These are phyloP conservation scores for Populus hybrid DNA, from an alignment of 441 rosid species.

Conservation along the genomic window DNA sequence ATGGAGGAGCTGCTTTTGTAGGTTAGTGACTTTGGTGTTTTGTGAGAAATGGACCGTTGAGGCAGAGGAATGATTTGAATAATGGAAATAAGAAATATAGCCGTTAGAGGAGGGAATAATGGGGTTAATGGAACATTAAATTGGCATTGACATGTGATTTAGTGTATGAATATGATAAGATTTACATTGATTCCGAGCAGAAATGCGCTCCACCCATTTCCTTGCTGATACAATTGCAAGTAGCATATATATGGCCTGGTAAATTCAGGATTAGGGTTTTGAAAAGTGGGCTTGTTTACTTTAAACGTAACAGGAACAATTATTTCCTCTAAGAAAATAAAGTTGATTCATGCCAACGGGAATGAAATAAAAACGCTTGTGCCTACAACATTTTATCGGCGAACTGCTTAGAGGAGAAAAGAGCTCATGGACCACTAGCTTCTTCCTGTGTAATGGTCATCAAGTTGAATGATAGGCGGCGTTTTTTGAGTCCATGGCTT, in stretches of 20 bases:
- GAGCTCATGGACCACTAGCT: not conserved
- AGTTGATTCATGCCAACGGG: not conserved
- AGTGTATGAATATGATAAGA: not conserved
- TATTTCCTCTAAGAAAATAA: not conserved
- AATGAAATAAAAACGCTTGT: not conserved
- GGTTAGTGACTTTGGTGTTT: conserved; percentile 3
- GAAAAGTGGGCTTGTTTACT: too few species aligned
- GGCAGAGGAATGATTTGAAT: conserved; percentile 27
- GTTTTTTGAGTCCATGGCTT: not conserved
- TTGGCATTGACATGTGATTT: conserved; percentile 27
- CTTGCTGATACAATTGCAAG: not conserved
- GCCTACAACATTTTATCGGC: not conserved
- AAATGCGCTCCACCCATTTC: not conserved
- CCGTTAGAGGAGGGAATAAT: conserved; percentile 27
- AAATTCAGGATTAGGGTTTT: not conserved
- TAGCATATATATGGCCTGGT: not conserved
- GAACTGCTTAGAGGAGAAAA: not conserved
- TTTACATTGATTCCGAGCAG: not conserved
- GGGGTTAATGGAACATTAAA: not conserved
- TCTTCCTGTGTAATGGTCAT: not conserved
- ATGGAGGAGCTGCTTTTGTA: not conserved
- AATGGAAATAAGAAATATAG: conserved; percentile 19
- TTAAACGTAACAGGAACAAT: not conserved
- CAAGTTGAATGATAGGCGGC: not conserved
- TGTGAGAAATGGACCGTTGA: conserved; percentile 61